These are phyloP conservation scores for Elongisporangium senticosum DNA, from an alignment of 352 stramenopile species.

Conservation along the genomic window DNA sequence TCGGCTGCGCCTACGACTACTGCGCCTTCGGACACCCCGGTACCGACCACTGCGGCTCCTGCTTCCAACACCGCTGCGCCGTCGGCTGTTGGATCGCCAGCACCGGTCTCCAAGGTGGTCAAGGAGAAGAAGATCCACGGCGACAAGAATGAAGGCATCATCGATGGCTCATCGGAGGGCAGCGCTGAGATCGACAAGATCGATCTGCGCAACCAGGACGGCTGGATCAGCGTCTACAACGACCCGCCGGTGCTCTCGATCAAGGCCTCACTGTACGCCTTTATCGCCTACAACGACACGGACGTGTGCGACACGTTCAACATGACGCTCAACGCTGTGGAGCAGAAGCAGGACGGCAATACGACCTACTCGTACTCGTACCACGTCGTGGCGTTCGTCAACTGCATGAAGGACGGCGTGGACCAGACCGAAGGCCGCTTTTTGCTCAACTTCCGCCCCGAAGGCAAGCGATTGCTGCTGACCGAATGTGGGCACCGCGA, in stretches of 20 bases:
- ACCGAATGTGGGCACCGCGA: conserved; percentile 82
- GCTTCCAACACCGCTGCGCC: neutral
- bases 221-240: conserved; percentile 79
- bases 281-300: conserved; percentile 83
- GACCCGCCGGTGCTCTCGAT: conserved; percentile 74
- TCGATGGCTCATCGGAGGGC: conserved; percentile 73
- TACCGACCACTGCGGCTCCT: neutral
- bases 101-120: conserved; percentile 1
- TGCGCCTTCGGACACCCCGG: too few species aligned
- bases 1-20: too few species aligned
- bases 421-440: conserved; percentile 29
- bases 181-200: conserved; percentile 84
- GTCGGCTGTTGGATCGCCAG: neutral
- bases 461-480: conserved; percentile 70
- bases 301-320: conserved; percentile 81
- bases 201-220: conserved; percentile 59
- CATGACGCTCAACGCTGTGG: conserved; percentile 82
- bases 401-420: conserved; percentile 37
- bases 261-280: conserved; percentile 81
- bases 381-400: conserved; percentile 84
- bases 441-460: conserved; percentile 82
- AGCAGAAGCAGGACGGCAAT: conserved; percentile 75
- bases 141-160: conserved; percentile 66
- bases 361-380: conserved; percentile 47
- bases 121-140: conserved; percentile 73